Evolutionary conservation across 768 basidiomycete species (phyloP), one percentile per base, ranked within the genome.

Genomic region (Serendipita indica): DNA sequence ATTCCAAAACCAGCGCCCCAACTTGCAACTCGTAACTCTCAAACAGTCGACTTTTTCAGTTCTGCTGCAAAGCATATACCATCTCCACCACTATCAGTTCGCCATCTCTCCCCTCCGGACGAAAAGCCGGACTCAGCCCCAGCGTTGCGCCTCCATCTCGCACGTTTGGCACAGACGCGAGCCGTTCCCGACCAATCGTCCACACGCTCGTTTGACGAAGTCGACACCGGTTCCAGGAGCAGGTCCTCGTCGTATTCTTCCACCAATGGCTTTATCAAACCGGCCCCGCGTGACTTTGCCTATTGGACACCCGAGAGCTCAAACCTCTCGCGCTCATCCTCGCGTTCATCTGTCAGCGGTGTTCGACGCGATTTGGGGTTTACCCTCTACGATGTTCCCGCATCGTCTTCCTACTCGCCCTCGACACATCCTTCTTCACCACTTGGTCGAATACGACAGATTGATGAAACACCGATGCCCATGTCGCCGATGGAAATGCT

Each of bases 311-410:
- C 49, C 4, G 49, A 54, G 32, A 54, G 49, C 32, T 54, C 49
- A n/a, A 28, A 54, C 37, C 60, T 58, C 18, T 60, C 34, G 20
- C 60, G 34, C 58, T 59, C 58, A 16, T 60, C 59, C 20, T 59
- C 39, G 25, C 59, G 22, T 18, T 35, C 25, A n/a, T 59, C 27
- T 28, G 57, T 60, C 60, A 37, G 59, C 39, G 60, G 20, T n/a
- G 32, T 54, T 28, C 49, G 49, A 54, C 20, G 49, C 20, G 49
- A 54, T 33, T 54, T 54, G 7, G 49, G 22, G 10, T 25, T 54
- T 30, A 54, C 49, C 4, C 49, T 28, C 30, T 7, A 22, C 49
- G 32, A 54, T 54, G 41, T n/a, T 43, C 5, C 41, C 7, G n/a
- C 49, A 10, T 54, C 49, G 4, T 28, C 49, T n/a, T 54, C 49